These are phyloP conservation scores for Vanrija humicola DNA, from an alignment of 1,284 basidiomycete genomes.

Conservation along the genomic window DNA sequence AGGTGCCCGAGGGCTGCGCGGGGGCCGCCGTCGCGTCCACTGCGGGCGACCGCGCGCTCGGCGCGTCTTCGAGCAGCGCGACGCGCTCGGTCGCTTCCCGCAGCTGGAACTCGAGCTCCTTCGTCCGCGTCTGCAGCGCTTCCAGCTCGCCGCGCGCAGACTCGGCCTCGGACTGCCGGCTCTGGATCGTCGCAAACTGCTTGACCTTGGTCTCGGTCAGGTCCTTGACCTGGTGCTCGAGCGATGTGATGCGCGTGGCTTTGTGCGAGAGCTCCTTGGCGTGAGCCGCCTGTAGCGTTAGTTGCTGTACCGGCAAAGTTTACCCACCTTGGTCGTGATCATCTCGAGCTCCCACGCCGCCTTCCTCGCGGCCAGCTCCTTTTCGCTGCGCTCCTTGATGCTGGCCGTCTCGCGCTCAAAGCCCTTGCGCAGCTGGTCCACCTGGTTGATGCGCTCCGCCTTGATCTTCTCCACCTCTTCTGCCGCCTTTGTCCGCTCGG, in stretches of 20 bases:
- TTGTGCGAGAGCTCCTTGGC: slow-evolving; percentile 64
- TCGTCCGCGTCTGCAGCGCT: slow-evolving; percentile 66
- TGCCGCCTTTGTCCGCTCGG: slow-evolving; percentile 55
- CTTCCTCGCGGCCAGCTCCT: slow-evolving; percentile 60
- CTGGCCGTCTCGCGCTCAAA: slow-evolving; percentile 70
- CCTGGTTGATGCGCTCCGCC: slow-evolving; percentile 66
- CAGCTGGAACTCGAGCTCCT: slow-evolving; percentile 79
- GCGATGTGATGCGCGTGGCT: slow-evolving; percentile 60
- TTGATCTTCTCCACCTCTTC: slow-evolving; percentile 49
- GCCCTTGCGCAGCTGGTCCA: slow-evolving; percentile 62
- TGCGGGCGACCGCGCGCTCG: not conserved
- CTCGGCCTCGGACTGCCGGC: slow-evolving; percentile 81
- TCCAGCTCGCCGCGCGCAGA: slow-evolving; percentile 70
- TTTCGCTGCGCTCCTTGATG: slow-evolving; percentile 66
- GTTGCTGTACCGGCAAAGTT: not conserved
- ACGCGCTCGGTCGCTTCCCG: slow-evolving; percentile 70
- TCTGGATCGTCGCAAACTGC: slow-evolving; percentile 77
- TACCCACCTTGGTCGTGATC: slow-evolving; percentile 65
- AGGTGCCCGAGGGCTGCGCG: slow-evolving; percentile 9
- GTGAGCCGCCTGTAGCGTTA: slow-evolving; percentile 58
- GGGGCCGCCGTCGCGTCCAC: not conserved
- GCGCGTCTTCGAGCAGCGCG: slow-evolving; percentile 65
- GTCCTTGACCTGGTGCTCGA: slow-evolving; percentile 66
- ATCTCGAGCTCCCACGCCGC: slow-evolving; percentile 73
- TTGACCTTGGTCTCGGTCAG: slow-evolving; percentile 67